Evolutionary conservation across 345 rosid species (phyloP).

Genomic region (Citrus maxima): DNA sequence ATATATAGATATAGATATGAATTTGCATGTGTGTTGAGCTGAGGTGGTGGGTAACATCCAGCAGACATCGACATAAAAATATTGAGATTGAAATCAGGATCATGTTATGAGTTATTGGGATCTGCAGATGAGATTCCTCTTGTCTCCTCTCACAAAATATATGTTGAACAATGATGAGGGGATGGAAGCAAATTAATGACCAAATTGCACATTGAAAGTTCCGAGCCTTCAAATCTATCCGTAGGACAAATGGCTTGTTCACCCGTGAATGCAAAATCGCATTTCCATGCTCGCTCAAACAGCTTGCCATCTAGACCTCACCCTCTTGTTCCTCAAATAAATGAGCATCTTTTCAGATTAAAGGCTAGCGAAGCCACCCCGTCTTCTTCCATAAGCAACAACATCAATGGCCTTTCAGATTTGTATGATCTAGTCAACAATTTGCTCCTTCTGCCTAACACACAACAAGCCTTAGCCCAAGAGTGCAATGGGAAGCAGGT

Average conservation of each 20-base stretch:
- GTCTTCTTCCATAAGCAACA: constrained; percentile 9
- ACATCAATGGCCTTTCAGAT: constrained; percentile 25
- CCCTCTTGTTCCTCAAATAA: constrained; percentile 32
- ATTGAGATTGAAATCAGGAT: constrained; percentile 3
- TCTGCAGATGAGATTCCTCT: constrained; percentile 12
- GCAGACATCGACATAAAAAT: background rate
- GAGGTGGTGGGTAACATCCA: constrained; percentile 1
- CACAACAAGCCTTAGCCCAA: background rate
- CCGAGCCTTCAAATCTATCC: background rate
- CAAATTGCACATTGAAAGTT: constrained; percentile 1
- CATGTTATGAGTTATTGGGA: background rate
- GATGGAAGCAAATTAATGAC: background rate
- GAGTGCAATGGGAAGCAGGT: background rate
- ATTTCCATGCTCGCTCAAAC: constrained; percentile 41
- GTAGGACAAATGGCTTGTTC: constrained; percentile 28
- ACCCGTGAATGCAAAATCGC: background rate
- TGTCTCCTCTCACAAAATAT: constrained; percentile 8
- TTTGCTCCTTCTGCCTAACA: background rate
- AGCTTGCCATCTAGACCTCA: constrained; percentile 46
- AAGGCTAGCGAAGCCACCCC: constrained; percentile 11
- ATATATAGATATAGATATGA: too few species aligned
- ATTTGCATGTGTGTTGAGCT: background rate
- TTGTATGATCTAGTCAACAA: constrained; percentile 32
- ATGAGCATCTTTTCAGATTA: constrained; percentile 31
- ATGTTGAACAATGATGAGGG: background rate